These are phyloP conservation scores for Carex myosuroides DNA, from an alignment of 176 grass and related monocot genomes.

Conservation along the genomic window DNA sequence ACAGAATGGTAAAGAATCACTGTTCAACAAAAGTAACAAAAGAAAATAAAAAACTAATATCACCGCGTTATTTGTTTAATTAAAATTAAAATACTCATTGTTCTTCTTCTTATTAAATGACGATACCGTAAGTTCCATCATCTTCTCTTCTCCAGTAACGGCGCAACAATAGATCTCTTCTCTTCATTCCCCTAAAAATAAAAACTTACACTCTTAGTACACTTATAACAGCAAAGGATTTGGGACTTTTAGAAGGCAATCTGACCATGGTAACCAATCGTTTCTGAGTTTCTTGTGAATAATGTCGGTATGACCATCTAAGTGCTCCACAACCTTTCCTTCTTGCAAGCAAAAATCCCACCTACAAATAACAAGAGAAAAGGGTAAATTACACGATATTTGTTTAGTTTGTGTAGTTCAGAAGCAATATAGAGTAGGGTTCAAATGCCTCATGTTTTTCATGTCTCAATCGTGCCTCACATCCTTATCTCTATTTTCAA, in stretches of 20 bases:
- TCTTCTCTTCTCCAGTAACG: conserved; percentile 98
- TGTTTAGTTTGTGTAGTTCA: not conserved
- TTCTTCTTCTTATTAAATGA: conserved; percentile 23
- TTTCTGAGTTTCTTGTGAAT: conserved; percentile 91
- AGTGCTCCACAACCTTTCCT: conserved; percentile 75
- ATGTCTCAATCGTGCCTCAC: no score
- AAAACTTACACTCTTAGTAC: conserved; percentile 40
- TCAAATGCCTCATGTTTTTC: no score
- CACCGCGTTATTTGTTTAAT: not conserved
- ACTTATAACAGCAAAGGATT: conserved; percentile 17
- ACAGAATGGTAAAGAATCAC: conserved; percentile 97
- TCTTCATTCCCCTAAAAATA: conserved; percentile 92
- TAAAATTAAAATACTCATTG: not conserved
- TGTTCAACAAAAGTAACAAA: conserved; percentile 36
- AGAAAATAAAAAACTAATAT: conserved; percentile 26
- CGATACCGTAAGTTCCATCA: conserved; percentile 92
- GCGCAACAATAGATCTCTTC: conserved; percentile 85
- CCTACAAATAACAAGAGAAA: conserved; percentile 38
- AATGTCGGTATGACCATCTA: conserved; percentile 95
- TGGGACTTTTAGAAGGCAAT: conserved; percentile 19
- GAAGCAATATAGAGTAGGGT: not conserved
- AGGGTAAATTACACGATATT: not conserved
- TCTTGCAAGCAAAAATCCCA: conserved; percentile 95
- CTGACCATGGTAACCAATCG: conserved; percentile 92
- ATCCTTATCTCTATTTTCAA: no score